Base-by-base conservation (phyloP, 805 yeast species). In the Schwanniomyces yamadae region DNA sequence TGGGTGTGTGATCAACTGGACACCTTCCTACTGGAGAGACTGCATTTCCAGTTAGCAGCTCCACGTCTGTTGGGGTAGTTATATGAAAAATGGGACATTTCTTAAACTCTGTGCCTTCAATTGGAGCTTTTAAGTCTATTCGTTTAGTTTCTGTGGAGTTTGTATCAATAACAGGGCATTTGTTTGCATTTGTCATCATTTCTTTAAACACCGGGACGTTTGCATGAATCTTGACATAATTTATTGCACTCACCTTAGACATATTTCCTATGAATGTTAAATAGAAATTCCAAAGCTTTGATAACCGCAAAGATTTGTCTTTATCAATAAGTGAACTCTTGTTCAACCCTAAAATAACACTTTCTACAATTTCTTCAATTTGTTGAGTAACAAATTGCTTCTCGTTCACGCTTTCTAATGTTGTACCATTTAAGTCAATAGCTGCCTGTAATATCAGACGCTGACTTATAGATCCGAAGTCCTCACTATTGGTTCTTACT, bases 221-320 rank as follows among this genome's bases (percentile, higher is more conserved):
- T 16, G 58, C 48, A 46, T 62, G 62, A 36, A 57, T 50, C 33
- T 57, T 59, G n/a, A 63, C 64, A 33, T 63, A 58, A 36, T 58
- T 55, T 13, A 50, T 43, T 9, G 57, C 40, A 31, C 45, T 55
- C 43, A 58, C 42, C 37, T 53, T 60, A 31, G 45, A 54, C 7
- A 60, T 44, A 39, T 56, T 59, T 20, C 58, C 55, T 22, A 64
- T 50, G 37, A 67, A 58, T 1, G 68, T 63, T 38, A 59, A 41
- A 48, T 68, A 66, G 37, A 68, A 67, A 27, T 54, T 55, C 73
- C 73, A 68, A 32, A 61, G 48, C 41, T 61, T 63, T 19, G 58
- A 39, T 12, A 58, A 38, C 31, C 52, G 49, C 7, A 23, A 32
- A 8, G 48, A 38, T 35, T 42, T 41, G 2, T 39, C 52, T 22